Evolutionary conservation across 2,329 filamentous ascomycete genomes (phyloP).

Genomic region (Coleophoma crateriformis): DNA sequence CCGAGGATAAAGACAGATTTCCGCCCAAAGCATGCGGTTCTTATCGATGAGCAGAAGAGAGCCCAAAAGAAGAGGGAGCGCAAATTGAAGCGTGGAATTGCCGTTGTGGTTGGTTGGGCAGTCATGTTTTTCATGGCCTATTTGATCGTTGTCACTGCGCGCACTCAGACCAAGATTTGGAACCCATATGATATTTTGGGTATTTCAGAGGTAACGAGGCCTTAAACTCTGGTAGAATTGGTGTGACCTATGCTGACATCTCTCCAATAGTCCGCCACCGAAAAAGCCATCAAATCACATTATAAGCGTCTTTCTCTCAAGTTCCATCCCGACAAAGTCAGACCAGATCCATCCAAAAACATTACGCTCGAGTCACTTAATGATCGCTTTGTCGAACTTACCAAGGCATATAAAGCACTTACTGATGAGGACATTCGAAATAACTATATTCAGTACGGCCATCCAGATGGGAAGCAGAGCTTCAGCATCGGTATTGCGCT

Average conservation of each 20-base stretch:
- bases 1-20: slow-evolving; percentile 78
- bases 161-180: slow-evolving; percentile 73
- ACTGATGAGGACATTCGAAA: slow-evolving; percentile 97
- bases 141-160: slow-evolving; percentile 75
- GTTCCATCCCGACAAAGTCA: slow-evolving; percentile 89
- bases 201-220: slow-evolving; percentile 63
- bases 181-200: slow-evolving; percentile 95
- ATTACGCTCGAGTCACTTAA: slow-evolving; percentile 82
- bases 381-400: slow-evolving; percentile 86
- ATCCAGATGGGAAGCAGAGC: slow-evolving; percentile 97
- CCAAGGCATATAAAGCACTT: slow-evolving; percentile 95
- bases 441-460: slow-evolving; percentile 93
- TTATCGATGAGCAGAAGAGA: slow-evolving; percentile 76
- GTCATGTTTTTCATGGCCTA: slow-evolving; percentile 89
- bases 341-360: slow-evolving; percentile 79
- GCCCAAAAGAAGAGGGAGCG: slow-evolving; percentile 88
- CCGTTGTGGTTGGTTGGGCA: slow-evolving; percentile 72
- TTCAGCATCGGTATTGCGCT: slow-evolving; percentile 97
- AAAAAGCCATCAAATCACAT: slow-evolving; percentile 87
- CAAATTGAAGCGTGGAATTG: slow-evolving; percentile 76
- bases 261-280: slow-evolving; percentile 60
- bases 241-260: slow-evolving; percentile 6
- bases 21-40: slow-evolving; percentile 73
- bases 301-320: slow-evolving; percentile 84
- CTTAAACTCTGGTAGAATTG: not conserved